A percentile compares a stretch with the other conserved stretches of the same genome.
Conservation (phyloP, 1,284 basidiomycete genomes). For the Cryptococcus wingfieldii region DNA sequence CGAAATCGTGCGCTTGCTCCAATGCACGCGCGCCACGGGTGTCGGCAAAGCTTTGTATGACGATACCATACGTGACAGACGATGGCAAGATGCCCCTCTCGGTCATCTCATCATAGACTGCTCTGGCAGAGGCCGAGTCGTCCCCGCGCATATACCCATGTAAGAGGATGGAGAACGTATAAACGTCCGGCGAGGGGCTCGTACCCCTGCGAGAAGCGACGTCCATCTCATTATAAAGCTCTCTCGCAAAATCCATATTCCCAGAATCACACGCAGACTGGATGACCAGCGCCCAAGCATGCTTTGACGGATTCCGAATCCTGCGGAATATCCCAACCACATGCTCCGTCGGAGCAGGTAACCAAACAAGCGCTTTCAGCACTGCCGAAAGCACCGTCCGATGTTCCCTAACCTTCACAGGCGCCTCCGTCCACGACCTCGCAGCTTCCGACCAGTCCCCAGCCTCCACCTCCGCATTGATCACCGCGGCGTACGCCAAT, state of each 20-base stretch:
- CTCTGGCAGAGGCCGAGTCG: constrained; percentile 59
- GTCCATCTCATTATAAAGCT: constrained; percentile 68
- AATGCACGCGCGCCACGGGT: constrained; percentile 20
- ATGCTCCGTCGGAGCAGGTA: constrained; percentile 68
- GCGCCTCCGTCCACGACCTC: constrained; percentile 21
- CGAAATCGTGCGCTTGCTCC: constrained; percentile 39
- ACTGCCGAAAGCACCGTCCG: constrained; percentile 64
- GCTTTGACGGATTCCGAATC: constrained; percentile 57
- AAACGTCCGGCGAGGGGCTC: constrained; percentile 46
- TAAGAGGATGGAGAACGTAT: constrained; percentile 80
- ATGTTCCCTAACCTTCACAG: constrained; percentile 50
- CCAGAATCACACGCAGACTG: constrained; percentile 78
- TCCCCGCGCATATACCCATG: constrained; percentile 65
- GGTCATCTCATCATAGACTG: constrained; percentile 71
- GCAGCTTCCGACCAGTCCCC: constrained; percentile 57
- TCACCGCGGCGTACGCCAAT: constrained; percentile 63
- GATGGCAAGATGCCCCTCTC: constrained; percentile 64
- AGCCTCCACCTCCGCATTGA: constrained; percentile 79
- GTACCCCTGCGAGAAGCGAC: constrained; percentile 29
- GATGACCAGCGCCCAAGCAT: constrained; percentile 72
- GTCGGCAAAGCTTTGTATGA: constrained; percentile 56
- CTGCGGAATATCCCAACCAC: constrained; percentile 64
- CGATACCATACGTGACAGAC: constrained; percentile 65
- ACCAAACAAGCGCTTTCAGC: constrained; percentile 77
- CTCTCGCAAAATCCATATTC: constrained; percentile 62